These are phyloP conservation scores for Xylariaceae sp. DNA, from an alignment of 2,329 filamentous ascomycete genomes.

Conservation along the genomic window DNA sequence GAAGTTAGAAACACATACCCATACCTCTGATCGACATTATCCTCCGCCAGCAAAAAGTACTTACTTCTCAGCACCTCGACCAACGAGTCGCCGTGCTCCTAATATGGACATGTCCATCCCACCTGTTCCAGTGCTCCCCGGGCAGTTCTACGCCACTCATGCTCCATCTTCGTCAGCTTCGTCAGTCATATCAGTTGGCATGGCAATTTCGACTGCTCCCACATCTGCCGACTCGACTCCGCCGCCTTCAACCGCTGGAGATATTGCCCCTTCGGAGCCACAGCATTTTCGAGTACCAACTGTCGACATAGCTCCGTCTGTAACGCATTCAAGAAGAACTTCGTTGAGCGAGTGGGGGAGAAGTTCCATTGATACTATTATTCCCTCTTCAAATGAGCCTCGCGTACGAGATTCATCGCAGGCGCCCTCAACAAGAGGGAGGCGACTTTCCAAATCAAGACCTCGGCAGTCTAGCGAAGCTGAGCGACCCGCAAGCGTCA, in stretches of 20 bases:
- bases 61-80: slow-evolving; percentile 38
- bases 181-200: slow-evolving; percentile 37
- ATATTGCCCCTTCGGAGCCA: slow-evolving; percentile 3
- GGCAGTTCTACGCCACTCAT: slow-evolving; percentile 22
- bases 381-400: slow-evolving; percentile 8
- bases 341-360: slow-evolving; percentile 21
- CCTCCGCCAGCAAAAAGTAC: slow-evolving; percentile 37
- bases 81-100: slow-evolving; percentile 28
- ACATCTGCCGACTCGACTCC: slow-evolving; percentile 28
- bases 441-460: slow-evolving; percentile 35
- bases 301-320: neutral
- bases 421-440: slow-evolving; percentile 24
- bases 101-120: slow-evolving; percentile 22
- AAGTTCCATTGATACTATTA: slow-evolving; percentile 22
- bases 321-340: slow-evolving; percentile 13
- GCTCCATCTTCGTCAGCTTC: slow-evolving; percentile 35
- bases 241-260: slow-evolving; percentile 22
- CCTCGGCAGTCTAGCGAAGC: slow-evolving; percentile 11
- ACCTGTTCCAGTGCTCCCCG: slow-evolving; percentile 10
- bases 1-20: slow-evolving; percentile 22
- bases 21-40: slow-evolving; percentile 35
- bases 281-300: neutral
- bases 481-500: slow-evolving; percentile 13
- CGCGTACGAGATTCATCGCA: slow-evolving; percentile 1
- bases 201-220: slow-evolving; percentile 37